Evolutionary conservation across 148 eudicot species (phyloP).

Genomic region (Heliosperma pusillum): DNA sequence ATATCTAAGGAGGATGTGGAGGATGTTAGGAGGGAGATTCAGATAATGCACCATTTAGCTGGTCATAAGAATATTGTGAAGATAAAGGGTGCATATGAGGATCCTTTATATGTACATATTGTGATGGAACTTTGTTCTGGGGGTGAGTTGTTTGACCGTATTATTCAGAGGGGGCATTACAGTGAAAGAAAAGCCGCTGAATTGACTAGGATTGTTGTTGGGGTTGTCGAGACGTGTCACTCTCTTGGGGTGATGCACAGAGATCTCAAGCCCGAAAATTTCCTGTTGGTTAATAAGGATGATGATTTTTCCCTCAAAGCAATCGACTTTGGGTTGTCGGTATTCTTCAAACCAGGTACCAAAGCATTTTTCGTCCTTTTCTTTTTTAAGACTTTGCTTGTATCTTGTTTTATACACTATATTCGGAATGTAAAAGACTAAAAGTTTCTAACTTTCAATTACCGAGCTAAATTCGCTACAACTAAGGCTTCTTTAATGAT

Average conservation of each 20-base stretch:
- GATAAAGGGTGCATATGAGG: slow-evolving; percentile 93
- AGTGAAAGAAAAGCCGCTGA: slow-evolving; percentile 94
- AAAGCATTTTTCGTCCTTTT: neutral
- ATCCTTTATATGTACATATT: slow-evolving; percentile 80
- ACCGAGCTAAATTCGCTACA: neutral
- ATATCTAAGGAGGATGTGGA: slow-evolving; percentile 89
- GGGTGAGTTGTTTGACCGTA: slow-evolving; percentile 92
- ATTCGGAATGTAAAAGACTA: no score
- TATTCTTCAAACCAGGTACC: slow-evolving; percentile 96
- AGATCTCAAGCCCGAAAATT: slow-evolving; percentile 93
- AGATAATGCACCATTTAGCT: slow-evolving; percentile 98
- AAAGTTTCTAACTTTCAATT: neutral
- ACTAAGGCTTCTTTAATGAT: neutral
- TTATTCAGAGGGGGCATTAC: slow-evolving; percentile 89
- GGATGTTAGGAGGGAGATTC: slow-evolving; percentile 97
- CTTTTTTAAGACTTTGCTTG: neutral
- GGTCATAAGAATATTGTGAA: slow-evolving; percentile 87
- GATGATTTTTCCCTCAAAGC: slow-evolving; percentile 96
- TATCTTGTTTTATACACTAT: neutral
- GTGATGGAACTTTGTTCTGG: slow-evolving; percentile 94
- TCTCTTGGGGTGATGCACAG: slow-evolving; percentile 96
- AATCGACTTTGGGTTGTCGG: slow-evolving; percentile 95
- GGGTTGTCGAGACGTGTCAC: slow-evolving; percentile 95
- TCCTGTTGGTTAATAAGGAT: slow-evolving; percentile 79
- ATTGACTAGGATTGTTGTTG: slow-evolving; percentile 82